These are phyloP conservation scores for Coffea eugenioides DNA, from an alignment of 257 asterid species.

Conservation along the genomic window DNA sequence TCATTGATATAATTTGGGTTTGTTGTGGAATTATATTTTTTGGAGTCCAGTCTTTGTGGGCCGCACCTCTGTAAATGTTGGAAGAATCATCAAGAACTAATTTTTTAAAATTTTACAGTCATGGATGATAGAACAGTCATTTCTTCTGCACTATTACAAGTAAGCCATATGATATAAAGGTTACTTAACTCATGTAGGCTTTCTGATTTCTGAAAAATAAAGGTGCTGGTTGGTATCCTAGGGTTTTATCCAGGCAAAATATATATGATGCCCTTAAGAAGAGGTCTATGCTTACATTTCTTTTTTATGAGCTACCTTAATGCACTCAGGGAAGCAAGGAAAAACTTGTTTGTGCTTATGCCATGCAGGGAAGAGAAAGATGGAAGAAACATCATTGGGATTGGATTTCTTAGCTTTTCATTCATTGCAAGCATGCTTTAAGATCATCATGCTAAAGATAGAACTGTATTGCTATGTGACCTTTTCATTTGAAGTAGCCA, in stretches of 20 bases:
- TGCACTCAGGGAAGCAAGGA: not conserved
- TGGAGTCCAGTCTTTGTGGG: not conserved
- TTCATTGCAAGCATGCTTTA: not conserved
- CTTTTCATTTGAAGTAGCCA: constrained; percentile 31
- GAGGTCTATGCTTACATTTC: not conserved
- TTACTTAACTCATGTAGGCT: not conserved
- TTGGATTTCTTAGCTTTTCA: constrained; percentile 2
- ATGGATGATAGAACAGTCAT: not conserved
- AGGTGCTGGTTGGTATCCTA: not conserved
- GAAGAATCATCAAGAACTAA: not conserved
- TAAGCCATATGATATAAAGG: not conserved
- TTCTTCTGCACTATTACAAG: not conserved
- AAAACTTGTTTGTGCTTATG: not conserved
- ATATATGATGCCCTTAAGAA: not conserved
- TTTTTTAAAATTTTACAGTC: not conserved
- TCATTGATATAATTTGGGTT: not conserved
- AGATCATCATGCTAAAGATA: constrained; percentile 1
- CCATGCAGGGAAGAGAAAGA: not conserved
- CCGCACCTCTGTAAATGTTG: not conserved
- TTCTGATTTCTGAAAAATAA: not conserved
- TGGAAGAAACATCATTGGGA: not conserved
- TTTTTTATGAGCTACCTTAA: not conserved
- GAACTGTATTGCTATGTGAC: constrained; percentile 23
- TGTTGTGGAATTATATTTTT: not conserved
- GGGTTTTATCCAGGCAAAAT: not conserved